Evolutionary conservation across 305 asterid genomes (phyloP), one percentile per base, ranked within the genome.

Genomic region (Andrographis paniculata): DNA sequence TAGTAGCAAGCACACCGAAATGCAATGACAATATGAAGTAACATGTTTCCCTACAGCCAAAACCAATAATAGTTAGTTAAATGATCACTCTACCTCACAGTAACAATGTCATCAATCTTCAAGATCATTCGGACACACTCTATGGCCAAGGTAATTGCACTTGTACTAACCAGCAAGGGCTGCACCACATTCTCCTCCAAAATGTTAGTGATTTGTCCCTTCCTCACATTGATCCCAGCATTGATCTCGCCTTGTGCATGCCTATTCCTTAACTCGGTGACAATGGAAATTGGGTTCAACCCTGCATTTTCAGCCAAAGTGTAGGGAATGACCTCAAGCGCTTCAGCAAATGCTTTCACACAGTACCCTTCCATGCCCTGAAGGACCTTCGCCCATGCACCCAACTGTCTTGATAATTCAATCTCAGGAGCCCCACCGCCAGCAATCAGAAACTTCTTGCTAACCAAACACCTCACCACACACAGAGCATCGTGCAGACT

Each of bases 351-450:
- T 12, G 94, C 85, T 58, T 50, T 82, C 61, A 78, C 94, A 66
- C 96, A 91, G 54, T 78, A 86, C 6, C 96, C 88, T 77, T 86
- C 98, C 98, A 86, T 91, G 20, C 98, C 98, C 60, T 80, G 91
- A 60, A 91, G 65, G 69, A 86, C 94, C 73, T 86, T 85, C 0
- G 94, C 88, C 98, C 98, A 89, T 5, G 98, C 89, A 43, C 96
- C 96, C 56, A 89, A 60, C 75, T 85, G 98, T 43, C 98, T 75
- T 1, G 96, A 86, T 15, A 91, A 95, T 74, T 91, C 96, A 23
- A 91, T 86, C 74, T 91, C 98, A 14, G 98, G 98, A 2, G 98
- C 98, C 56, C 98, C 98, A 60, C 98, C 98, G 33, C 96, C 98
- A 20, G 96, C 95, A 75, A 91, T 86, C 77, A 91, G 73, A 67